Evolutionary conservation across 441 rosid genomes (phyloP).

Genomic region (Corymbia citriodora): DNA sequence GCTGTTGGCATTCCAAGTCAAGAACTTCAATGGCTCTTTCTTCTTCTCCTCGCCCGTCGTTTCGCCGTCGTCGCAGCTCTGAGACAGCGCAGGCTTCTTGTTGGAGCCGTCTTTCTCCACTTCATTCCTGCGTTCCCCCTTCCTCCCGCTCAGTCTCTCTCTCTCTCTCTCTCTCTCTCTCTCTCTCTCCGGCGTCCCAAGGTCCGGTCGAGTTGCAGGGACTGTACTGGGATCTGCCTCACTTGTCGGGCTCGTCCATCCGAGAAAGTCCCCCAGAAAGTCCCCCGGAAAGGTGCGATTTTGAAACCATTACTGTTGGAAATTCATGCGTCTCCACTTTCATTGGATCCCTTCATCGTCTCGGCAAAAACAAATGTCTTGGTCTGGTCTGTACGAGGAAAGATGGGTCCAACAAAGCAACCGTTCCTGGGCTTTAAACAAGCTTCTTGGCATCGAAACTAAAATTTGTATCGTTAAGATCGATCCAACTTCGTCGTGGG

Average conservation of each 20-base stretch:
- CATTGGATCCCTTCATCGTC: neutral
- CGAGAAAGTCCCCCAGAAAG: neutral
- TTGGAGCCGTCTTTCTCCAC: constrained; percentile 71
- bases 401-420: neutral
- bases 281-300: neutral
- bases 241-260: neutral
- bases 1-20: constrained; percentile 98
- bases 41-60: constrained; percentile 11
- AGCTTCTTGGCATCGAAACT: too few species aligned
- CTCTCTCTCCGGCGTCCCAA: neutral
- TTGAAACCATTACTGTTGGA: neutral
- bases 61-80: constrained; percentile 20
- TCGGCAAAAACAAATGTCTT: neutral
- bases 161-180: neutral
- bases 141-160: neutral
- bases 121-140: constrained; percentile 38
- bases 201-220: neutral
- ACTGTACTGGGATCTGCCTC: neutral
- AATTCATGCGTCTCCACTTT: neutral
- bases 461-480: neutral
- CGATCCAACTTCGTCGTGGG: neutral
- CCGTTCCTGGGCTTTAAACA: neutral
- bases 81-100: constrained; percentile 57
- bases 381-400: neutral
- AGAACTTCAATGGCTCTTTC: constrained; percentile 67